Evolutionary conservation across 2,329 filamentous ascomycete genomes (phyloP), one percentile per base, ranked within the genome.

Genomic region (Didymella pomorum): DNA sequence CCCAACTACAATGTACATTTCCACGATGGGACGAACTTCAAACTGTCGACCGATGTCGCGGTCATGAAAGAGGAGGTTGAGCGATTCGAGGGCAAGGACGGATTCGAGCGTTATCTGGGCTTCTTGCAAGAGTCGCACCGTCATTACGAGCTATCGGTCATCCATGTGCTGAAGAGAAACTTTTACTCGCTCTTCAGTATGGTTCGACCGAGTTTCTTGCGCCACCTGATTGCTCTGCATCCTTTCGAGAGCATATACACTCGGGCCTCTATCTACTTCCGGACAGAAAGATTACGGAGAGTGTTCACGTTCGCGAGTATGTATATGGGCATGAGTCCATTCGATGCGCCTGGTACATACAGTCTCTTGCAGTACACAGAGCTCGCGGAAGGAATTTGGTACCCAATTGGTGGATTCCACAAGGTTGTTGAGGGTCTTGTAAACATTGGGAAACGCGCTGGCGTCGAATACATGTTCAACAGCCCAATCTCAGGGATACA

Each of bases 251-350:
- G 83, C 66, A 89, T 91, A 16, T 92, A 88, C 79, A 80, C 80
- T 7, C 78, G 90, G 26, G 86, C 88, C 3, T 80, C 84, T 25
- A 83, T 82, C 60, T 92, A 92, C 68, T 92, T 92, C 73, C 83
- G 81, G 80, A 88, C 87, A 0, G 89, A 92, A 70, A 80, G 89
- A 56, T 70, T 92, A 67, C 80, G 89, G 60, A 79, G 89, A 25
- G 89, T 89, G 0, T 92, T 92, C 64, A 92, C 89, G 0, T 92
- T 92, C 75, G 89, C 86, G 21, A 91, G 87, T 66, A 93, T 92
- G 89, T 92, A 93, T 70, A 89, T 92, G 87, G 90, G 90, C 0
- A 92, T 92, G 89, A 87, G 83, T 53, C 90, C 90, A 0, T 92
- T 89, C 70, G 88, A 91, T 70, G 89, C 90, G 0, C 90, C 89